These are phyloP conservation scores for Barnettozyma wickerhamii DNA, from an alignment of 805 yeast species.

Conservation along the genomic window DNA sequence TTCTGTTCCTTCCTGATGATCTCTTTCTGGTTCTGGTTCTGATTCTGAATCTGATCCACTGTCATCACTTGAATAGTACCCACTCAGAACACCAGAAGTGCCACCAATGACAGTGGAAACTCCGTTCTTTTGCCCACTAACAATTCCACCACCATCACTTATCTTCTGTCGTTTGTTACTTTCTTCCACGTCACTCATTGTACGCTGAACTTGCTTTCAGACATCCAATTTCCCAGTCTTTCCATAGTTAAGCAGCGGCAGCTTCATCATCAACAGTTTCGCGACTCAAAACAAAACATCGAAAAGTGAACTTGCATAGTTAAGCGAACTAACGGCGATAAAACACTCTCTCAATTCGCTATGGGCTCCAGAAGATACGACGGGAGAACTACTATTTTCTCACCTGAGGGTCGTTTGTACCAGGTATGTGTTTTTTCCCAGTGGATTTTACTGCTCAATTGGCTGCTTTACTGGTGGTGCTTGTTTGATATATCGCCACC, in stretches of 20 bases:
- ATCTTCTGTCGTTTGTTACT: not conserved
- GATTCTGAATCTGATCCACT: constrained; percentile 9
- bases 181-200: not conserved
- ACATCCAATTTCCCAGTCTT: too few relatives aligned
- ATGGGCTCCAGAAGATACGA: constrained; percentile 96
- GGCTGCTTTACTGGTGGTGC: too few relatives aligned
- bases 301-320: too few relatives aligned
- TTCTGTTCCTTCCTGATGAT: not conserved
- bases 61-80: constrained; percentile 20
- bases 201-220: not conserved
- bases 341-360: too few relatives aligned
- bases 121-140: not conserved
- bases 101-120: constrained; percentile 1
- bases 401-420: constrained; percentile 97
- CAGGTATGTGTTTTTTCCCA: constrained; percentile 48
- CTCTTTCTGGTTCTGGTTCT: not conserved
- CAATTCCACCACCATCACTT: not conserved
- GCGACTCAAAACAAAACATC: too few relatives aligned
- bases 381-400: constrained; percentile 96
- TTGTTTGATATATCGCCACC: constrained; percentile 7
- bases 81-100: constrained; percentile 4
- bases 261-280: too few relatives aligned
- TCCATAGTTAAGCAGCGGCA: too few relatives aligned
- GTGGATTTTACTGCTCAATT: too few relatives aligned
- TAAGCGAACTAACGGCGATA: too few relatives aligned